Conservation (phyloP, 176 grass and related monocot genomes). For the Oryza nivara region DNA sequence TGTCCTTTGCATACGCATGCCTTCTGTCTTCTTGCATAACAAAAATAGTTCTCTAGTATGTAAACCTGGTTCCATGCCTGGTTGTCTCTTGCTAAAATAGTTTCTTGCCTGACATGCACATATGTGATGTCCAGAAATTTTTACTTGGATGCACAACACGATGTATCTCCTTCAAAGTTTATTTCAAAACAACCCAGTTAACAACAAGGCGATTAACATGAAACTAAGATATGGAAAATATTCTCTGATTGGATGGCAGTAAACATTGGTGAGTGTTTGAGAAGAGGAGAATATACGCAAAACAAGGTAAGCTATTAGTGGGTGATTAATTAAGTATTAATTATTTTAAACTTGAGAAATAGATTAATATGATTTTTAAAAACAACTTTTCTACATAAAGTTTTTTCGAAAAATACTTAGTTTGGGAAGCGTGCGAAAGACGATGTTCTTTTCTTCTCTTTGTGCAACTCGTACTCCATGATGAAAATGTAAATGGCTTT, state of each 20-base stretch:
- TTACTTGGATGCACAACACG: not conserved
- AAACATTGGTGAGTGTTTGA: not conserved
- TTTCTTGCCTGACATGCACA: slow-evolving; percentile 20
- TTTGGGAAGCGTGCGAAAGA: too few species aligned
- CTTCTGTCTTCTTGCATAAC: slow-evolving; percentile 20
- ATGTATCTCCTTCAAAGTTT: not conserved
- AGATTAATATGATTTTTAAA: too few species aligned
- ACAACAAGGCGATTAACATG: not conserved
- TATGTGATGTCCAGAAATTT: not conserved
- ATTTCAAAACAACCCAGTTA: not conserved
- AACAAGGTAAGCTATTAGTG: too few species aligned
- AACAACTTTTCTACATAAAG: too few species aligned
- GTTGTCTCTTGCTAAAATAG: slow-evolving; percentile 25
- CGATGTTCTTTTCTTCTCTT: too few species aligned
- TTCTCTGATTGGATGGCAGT: not conserved
- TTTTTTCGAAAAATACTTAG: too few species aligned
- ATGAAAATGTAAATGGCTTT: not conserved
- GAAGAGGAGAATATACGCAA: too few species aligned
- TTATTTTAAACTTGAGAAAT: too few species aligned
- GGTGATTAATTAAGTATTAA: too few species aligned
- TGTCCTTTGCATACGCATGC: slow-evolving; percentile 12
- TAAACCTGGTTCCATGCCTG: not conserved
- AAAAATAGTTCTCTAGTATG: slow-evolving; percentile 29
- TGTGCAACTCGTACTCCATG: not conserved
- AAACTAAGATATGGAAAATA: not conserved